Evolutionary conservation across 441 rosid species (phyloP), one percentile per base, ranked within the genome.

Genomic region (Syzygium malaccense): DNA sequence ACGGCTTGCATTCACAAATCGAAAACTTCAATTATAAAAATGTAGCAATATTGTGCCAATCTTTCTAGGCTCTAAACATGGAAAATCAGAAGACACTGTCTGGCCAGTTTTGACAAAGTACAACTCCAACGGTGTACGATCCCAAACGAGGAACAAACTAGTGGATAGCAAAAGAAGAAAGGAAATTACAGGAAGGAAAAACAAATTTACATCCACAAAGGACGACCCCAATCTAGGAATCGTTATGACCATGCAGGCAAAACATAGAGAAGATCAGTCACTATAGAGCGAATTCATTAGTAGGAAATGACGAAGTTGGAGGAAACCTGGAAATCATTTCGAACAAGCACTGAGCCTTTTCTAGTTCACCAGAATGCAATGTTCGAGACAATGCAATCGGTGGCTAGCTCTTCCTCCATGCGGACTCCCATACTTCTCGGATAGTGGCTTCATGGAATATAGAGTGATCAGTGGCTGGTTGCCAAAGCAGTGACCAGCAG

Each of bases 401-500:
- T 45, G 30, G 53, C 53, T 45, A 48, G 84, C 51, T 78, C 84
- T 78, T 78, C 30, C 84, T 78, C 30, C 84, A 41, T 41, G 19
- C 3, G 4, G 84, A 28, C 45, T 37, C 48, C 33, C 8, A 1
- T 4, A 60, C 78, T n/a, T 75, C 20, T 20, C 4, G 66, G 66
- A 62, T 45, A 19, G 20, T 60, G 64, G 85, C 25, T 75, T 80
- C 75, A 15, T 26, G 37, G 80, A 56, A 30, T 54, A 15, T 26
- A 56, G 49, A 62, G 54, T 78, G 86, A 91, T 92, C 88, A 98
- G 89, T 96, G 98, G 91, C 98, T 96, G 11, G 96, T 95, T 51
- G 99, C 99, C 87, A 98, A 91, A 57, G 99, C 99, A 54, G 99
- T 98, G 87, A 98, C 99, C 92, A 98, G 87, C 78, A 96, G 90